These are phyloP conservation scores for Annona squamosa DNA, from an alignment of 164 flowering plant species.

Conservation along the genomic window DNA sequence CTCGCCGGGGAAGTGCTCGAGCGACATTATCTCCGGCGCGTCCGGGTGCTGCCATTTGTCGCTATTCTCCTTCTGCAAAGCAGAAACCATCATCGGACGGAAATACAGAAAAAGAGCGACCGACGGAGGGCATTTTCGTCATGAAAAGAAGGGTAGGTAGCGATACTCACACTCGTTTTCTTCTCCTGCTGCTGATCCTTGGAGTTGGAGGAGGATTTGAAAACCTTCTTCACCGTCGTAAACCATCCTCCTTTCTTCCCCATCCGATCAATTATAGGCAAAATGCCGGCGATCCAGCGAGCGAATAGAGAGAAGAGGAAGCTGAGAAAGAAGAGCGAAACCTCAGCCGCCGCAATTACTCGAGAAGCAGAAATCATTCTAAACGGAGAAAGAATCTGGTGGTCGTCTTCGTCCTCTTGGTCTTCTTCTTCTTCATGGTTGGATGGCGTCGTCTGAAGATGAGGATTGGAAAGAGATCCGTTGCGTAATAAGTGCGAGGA, in stretches of 20 bases:
- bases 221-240: conserved; percentile 16
- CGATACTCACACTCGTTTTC: not conserved
- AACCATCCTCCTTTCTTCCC: conserved; percentile 19
- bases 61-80: conserved; percentile 39
- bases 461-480: conserved; percentile 3
- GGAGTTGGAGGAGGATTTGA: conserved; percentile 19
- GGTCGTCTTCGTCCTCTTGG: too few species aligned
- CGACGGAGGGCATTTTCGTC: not conserved
- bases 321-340: not conserved
- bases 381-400: too few species aligned
- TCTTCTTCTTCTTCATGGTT: not conserved
- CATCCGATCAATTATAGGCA: conserved; percentile 1
- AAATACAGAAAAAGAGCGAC: too few species aligned
- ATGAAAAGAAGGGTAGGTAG: not conserved
- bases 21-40: conserved; percentile 66
- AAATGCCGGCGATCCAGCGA: not conserved
- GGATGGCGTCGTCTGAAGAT: not conserved
- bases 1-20: conserved; percentile 74
- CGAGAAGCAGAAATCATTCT: too few species aligned
- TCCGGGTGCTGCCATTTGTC: conserved; percentile 33
- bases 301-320: not conserved
- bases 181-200: conserved; percentile 5
- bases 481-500: conserved; percentile 29
- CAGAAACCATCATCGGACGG: not conserved
- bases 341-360: not conserved